Conservation (phyloP, 495 filamentous ascomycete species). For the Xylaria sp. region DNA sequence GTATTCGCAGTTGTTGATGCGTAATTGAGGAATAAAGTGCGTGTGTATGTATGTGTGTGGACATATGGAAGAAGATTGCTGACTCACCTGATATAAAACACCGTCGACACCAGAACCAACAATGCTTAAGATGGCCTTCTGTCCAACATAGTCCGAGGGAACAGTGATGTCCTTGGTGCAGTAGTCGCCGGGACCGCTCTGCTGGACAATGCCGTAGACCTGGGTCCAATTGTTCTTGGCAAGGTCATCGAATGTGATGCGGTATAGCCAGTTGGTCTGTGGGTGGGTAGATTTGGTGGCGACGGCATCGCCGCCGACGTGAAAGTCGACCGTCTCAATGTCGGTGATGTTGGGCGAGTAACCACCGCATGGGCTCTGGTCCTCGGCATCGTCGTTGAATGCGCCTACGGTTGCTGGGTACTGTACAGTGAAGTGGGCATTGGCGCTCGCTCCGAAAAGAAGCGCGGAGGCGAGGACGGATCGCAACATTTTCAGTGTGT, state of each 20-base stretch:
- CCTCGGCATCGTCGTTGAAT: constrained; percentile 54
- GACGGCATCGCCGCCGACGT: constrained; percentile 57
- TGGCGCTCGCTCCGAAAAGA: constrained; percentile 37
- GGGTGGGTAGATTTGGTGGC: constrained; percentile 50
- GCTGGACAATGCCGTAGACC: constrained; percentile 52
- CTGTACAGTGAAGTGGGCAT: constrained; percentile 56
- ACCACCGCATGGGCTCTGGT: constrained; percentile 55
- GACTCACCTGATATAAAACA: constrained; percentile 57
- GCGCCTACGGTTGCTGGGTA: constrained; percentile 51
- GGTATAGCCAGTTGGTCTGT: constrained; percentile 56
- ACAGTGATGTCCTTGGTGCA: constrained; percentile 51
- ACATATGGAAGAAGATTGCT: constrained; percentile 1
- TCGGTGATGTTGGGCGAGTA: constrained; percentile 45
- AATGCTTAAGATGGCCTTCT: constrained; percentile 57
- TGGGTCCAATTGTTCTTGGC: constrained; percentile 56
- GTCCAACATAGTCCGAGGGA: constrained; percentile 52
- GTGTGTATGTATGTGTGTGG: no score
- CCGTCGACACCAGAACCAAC: constrained; percentile 54
- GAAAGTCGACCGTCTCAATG: constrained; percentile 53
- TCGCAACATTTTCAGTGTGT: constrained; percentile 28
- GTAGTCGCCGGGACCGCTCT: constrained; percentile 53
- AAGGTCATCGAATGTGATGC: constrained; percentile 53
- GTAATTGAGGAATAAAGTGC: background rate
- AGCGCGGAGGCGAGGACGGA: constrained; percentile 35
- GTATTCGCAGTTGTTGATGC: background rate